phyloP scores from a whole-genome alignment of 805 yeast genomes.

The Alloascoidea africana region DNA sequence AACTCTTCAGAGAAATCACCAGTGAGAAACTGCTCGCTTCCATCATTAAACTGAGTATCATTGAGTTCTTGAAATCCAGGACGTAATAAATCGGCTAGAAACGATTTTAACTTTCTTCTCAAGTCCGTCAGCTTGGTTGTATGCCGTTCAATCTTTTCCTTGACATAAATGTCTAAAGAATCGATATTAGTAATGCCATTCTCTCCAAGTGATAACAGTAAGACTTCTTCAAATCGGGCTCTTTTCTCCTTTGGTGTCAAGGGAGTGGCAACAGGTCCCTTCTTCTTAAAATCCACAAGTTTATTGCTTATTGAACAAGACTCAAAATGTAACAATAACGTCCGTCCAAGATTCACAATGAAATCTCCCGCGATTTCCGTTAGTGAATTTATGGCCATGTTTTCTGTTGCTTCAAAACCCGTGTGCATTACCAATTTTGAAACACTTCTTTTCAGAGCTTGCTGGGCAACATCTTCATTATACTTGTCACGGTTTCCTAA shows the following conservation, averaged over 20 bases:
- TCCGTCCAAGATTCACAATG: slow-evolving; percentile 54
- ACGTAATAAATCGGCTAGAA: slow-evolving; percentile 66
- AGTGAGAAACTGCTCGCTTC: slow-evolving; percentile 83
- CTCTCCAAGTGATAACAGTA: slow-evolving; percentile 55
- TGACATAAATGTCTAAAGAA: slow-evolving; percentile 56
- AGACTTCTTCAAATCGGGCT: slow-evolving; percentile 25
- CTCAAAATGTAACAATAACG: slow-evolving; percentile 60
- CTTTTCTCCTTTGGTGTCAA: slow-evolving; percentile 17
- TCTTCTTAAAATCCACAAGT: slow-evolving; percentile 12
- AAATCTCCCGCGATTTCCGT: slow-evolving; percentile 78
- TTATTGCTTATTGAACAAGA: slow-evolving; percentile 19
- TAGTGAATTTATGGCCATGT: slow-evolving; percentile 60
- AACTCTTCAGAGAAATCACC: slow-evolving; percentile 90
- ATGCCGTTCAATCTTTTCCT: slow-evolving; percentile 58
- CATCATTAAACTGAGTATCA: slow-evolving; percentile 73
- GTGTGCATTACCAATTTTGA: slow-evolving; percentile 78
- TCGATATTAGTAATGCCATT: slow-evolving; percentile 79
- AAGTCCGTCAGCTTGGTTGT: slow-evolving; percentile 56
- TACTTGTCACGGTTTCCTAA: slow-evolving; percentile 51
- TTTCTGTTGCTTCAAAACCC: slow-evolving; percentile 79
- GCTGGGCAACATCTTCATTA: slow-evolving; percentile 44
- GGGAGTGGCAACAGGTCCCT: not conserved
- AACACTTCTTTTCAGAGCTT: slow-evolving; percentile 51
- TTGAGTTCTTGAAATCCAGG: slow-evolving; percentile 64
- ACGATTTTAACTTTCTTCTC: slow-evolving; percentile 45